Evolutionary conservation across 805 yeast species (phyloP), one percentile per base, ranked within the genome.

Genomic region (Pichia thaimueangensis): DNA sequence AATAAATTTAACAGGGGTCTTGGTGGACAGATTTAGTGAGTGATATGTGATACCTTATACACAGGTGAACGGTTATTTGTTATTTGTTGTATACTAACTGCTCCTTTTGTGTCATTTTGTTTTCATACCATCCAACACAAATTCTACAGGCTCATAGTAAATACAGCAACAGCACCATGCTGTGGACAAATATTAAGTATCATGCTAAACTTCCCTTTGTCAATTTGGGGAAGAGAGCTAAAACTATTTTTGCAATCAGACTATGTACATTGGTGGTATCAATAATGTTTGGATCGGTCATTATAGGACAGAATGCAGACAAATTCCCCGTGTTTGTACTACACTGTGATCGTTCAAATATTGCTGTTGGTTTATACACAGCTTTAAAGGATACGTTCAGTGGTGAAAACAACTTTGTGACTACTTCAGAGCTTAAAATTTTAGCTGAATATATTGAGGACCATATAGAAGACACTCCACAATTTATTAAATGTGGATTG

Each of bases 321-420:
- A 15, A 12, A 5, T 10, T 40, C 3, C 47, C 47, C 19, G 30
- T 46, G 12, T 29, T 39, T 11, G 52, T 68, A 30, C 59, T 79
- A 30, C 70, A 71, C 50, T 75, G 78, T 45, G 66, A 73, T 4
- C 79, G 73, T 49, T 57, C 69, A 6, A 77, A 75, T 45, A 73
- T 79, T 16, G 70, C 79, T 1, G 51, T 60, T 16, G 85, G 84
- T 1, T 56, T 79, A 8, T 78, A 74, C 50, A 56, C 66, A 20
- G 63, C 71, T 5, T 56, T 74, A 41, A 56, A 74, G 35, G 12
- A 37, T 4, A 41, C 54, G 9, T 53, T 48, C 5, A 43, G 46
- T 23, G 56, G 30, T 2, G 30, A 54, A 22, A 55, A 55, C 1
- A 50, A 57, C 13, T 64, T 61, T 3, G 54, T 74, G 19, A 72